Evolutionary conservation across 106 monocot genomes (phyloP).

Genomic region (Allium cepa): DNA sequence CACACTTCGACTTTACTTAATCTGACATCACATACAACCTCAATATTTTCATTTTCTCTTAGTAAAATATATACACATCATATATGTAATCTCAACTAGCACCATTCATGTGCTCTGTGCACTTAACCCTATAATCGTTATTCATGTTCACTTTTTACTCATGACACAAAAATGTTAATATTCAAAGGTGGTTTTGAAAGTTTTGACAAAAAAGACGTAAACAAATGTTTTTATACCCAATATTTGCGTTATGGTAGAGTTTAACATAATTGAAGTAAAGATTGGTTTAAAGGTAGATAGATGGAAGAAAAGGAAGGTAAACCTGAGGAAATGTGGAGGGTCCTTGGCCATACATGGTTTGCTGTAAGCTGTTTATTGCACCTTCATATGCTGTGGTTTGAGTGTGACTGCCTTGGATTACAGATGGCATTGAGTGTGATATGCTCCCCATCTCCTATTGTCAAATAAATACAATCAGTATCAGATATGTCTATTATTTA

Average conservation of each 20-base stretch:
- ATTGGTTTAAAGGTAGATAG: too few species aligned
- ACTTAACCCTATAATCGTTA: too few species aligned
- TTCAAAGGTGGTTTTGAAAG: too few species aligned
- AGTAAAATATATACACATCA: too few species aligned
- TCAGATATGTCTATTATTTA: neutral
- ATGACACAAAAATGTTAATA: too few species aligned
- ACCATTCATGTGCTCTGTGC: too few species aligned
- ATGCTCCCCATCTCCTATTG: slow-evolving; percentile 23
- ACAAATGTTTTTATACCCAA: too few species aligned
- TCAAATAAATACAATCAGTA: slow-evolving; percentile 3
- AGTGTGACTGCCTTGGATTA: slow-evolving; percentile 17
- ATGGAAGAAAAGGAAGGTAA: neutral
- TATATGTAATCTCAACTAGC: too few species aligned
- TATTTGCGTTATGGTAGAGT: too few species aligned
- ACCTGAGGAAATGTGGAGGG: slow-evolving; percentile 18
- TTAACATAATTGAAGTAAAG: too few species aligned
- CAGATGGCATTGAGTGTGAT: slow-evolving; percentile 10
- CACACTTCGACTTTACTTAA: neutral
- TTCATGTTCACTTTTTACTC: too few species aligned
- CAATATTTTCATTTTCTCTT: neutral
- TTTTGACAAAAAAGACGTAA: too few species aligned
- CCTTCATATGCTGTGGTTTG: slow-evolving; percentile 24
- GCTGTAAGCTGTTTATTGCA: slow-evolving; percentile 12
- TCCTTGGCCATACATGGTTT: slow-evolving; percentile 10
- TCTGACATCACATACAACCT: neutral